Evolutionary conservation across 768 basidiomycete species (phyloP).

Genomic region (Kwoniella sp.): DNA sequence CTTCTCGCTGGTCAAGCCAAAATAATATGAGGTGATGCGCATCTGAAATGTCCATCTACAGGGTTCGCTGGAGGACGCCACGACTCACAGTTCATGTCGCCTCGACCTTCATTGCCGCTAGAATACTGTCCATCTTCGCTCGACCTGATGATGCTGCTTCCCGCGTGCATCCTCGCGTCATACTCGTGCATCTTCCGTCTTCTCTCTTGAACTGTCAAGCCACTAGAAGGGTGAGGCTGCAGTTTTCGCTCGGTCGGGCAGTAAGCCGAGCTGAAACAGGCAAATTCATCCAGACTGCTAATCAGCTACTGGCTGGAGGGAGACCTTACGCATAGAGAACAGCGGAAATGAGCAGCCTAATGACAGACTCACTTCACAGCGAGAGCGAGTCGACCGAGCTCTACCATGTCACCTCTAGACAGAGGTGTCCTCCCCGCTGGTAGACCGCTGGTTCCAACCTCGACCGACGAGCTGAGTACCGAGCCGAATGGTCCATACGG

Average conservation of each 20-base stretch:
- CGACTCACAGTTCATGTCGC: constrained; percentile 22
- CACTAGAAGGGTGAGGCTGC: constrained; percentile 14
- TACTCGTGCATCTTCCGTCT: neutral
- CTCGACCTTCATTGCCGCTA: neutral
- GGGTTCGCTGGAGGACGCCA: too few species aligned
- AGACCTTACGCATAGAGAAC: too few species aligned
- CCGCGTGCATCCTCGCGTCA: neutral
- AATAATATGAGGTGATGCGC: too few species aligned
- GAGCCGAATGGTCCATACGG: constrained; percentile 1
- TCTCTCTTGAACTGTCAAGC: constrained; percentile 6
- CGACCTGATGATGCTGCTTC: constrained; percentile 17
- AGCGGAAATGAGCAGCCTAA: neutral
- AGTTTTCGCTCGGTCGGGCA: constrained; percentile 16
- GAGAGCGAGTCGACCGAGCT: constrained; percentile 24
- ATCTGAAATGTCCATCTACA: too few species aligned
- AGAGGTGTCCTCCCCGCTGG: constrained; percentile 17
- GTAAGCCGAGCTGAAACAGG: constrained; percentile 15
- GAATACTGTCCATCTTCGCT: constrained; percentile 19
- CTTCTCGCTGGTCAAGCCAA: neutral
- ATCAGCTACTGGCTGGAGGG: neutral
- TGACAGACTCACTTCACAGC: constrained; percentile 20
- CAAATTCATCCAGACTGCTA: neutral
- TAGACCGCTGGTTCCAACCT: constrained; percentile 3
- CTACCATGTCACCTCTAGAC: constrained; percentile 17
- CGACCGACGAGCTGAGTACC: neutral